Evolutionary conservation across 2,329 filamentous ascomycete species (phyloP).

Genomic region (Diaporthe nobilis): DNA sequence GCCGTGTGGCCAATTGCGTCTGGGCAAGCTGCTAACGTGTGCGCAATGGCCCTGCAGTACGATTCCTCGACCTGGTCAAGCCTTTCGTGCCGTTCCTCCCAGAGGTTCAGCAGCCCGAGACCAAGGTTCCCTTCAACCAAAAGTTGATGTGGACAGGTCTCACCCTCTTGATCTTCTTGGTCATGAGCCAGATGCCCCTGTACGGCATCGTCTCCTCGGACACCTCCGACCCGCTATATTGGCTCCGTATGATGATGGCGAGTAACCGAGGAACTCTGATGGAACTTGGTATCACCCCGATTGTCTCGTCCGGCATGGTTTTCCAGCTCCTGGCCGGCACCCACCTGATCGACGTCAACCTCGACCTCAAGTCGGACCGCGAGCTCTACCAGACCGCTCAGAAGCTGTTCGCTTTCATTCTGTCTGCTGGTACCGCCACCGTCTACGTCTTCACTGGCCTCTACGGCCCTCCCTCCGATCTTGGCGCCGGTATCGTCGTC

Average conservation of each 20-base stretch:
- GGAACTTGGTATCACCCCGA: constrained; percentile 97
- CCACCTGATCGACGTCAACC: constrained; percentile 99
- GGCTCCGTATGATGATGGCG: constrained; percentile 99
- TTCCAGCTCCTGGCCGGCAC: constrained; percentile 99
- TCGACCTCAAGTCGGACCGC: constrained; percentile 99
- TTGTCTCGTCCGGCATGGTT: constrained; percentile 99
- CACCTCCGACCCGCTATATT: constrained; percentile 98
- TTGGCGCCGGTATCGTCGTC: constrained; percentile 98
- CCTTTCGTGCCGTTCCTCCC: constrained; percentile 99
- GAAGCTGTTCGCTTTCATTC: constrained; percentile 98
- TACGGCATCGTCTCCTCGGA: constrained; percentile 99
- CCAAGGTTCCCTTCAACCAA: constrained; percentile 99
- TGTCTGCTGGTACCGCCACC: constrained; percentile 96
- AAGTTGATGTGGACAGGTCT: constrained; percentile 96
- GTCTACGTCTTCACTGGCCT: constrained; percentile 99
- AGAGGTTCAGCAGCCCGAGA: constrained; percentile 98
- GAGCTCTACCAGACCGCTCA: constrained; percentile 99
- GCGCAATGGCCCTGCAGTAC: constrained; percentile 71
- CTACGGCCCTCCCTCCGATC: constrained; percentile 95
- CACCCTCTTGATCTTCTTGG: constrained; percentile 97
- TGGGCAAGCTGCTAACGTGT: constrained; percentile 43
- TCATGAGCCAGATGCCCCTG: constrained; percentile 99
- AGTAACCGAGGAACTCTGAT: constrained; percentile 97
- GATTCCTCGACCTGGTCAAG: constrained; percentile 99
- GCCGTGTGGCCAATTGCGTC: constrained; percentile 28